Base-by-base conservation (phyloP, 441 rosid genomes). In the Syzygium syzygioides region DNA sequence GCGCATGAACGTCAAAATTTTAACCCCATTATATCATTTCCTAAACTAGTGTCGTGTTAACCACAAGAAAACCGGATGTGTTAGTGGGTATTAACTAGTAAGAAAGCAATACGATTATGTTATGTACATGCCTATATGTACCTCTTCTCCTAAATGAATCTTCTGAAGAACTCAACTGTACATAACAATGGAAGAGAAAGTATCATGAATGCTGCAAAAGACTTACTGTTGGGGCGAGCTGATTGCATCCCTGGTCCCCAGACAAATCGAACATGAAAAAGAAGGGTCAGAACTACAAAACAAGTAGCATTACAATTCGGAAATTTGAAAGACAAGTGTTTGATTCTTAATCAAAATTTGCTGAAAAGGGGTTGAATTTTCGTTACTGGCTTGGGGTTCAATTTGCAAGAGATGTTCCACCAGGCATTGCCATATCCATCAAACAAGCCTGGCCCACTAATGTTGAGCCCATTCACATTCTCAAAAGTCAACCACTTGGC, bases 361-460 rank as follows among this genome's bases (percentile, higher is more conserved):
- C 28, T 45, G 11, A 20, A 71, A 68, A 71, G 3, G 50, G 80
- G 14, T 10, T 11, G 50, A 71, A 20, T 20, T 37, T 37, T 71
- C 9, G 83, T 20, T 71, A 37, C 83, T 20, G 83, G 83, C n/a
- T 37, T 71, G 50, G 17, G n/a, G 28, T 41, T 71, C 45, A 71
- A 34, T 18, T 6, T 71, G 80, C 50, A 71, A 48, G 80, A 34
- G 13, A 19, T 71, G 28, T 32, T 15, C 68, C 88, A 87, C 88
- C 88, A 87, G 50, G 25, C 85, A 18, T 45, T 17, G 48, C 88
- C 88, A 53, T 55, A 28, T 26, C 85, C 88, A 48, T 71, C 88
- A n/a, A 87, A 37, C 45, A 15, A 57, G 64, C 85, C 85, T 34
- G 5, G 55, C 7, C 88, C 88, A 41, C 57, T 57, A 13, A 87